Evolutionary conservation across 2,329 filamentous ascomycete genomes (phyloP), one percentile per base, ranked within the genome.

Genomic region (Phialemoniopsis sp.): DNA sequence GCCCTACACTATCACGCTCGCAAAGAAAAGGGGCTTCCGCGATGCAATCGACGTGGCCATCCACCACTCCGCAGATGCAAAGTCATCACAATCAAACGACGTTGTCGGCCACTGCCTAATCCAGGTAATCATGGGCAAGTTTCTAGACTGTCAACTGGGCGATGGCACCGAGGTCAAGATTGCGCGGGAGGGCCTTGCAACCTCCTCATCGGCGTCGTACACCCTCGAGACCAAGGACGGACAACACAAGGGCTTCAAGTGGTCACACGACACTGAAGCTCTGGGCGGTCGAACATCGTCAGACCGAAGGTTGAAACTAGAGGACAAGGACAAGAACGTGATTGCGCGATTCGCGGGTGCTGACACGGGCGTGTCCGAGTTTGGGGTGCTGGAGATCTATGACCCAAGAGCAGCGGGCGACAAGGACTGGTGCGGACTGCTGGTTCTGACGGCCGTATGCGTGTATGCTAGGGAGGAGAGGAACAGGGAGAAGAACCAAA

Each of bases 381-480:
- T 40, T 29, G 38, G 38, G 9, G 12, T 36, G 21, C 8, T 40
- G 32, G 38, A 40, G 32, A 34, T 31, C 13, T 40, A 40, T 32
- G 17, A n/a, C 26, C 8, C 14, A 10, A 8, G 16, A 10, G 17
- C 29, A 6, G 29, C 13, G 4, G 29, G 7, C 6, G 28, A 21
- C 5, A 16, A 30, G 15, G 38, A 35, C 32, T 35, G 32, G 38
- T 40, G 34, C 21, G 34, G 34, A 3, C n/a, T 40, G 3, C 13
- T 40, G 13, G 34, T 40, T 2, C 28, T 40, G 6, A 40, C 34
- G 5, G 38, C 15, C 13, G 34, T 37, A 17, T 36, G 17, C 10
- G 38, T 40, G 12, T 40, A 32, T 37, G 38, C 18, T 12, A 16
- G 34, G 21, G 38, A 40, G 34, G 34, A 40, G 21, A 36, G 38